Percentiles rank a stretch among this genome's conserved stretches.
phyloP scores from a whole-genome alignment of 2,329 filamentous ascomycete species.

The Zymoseptoria ardabiliae region DNA sequence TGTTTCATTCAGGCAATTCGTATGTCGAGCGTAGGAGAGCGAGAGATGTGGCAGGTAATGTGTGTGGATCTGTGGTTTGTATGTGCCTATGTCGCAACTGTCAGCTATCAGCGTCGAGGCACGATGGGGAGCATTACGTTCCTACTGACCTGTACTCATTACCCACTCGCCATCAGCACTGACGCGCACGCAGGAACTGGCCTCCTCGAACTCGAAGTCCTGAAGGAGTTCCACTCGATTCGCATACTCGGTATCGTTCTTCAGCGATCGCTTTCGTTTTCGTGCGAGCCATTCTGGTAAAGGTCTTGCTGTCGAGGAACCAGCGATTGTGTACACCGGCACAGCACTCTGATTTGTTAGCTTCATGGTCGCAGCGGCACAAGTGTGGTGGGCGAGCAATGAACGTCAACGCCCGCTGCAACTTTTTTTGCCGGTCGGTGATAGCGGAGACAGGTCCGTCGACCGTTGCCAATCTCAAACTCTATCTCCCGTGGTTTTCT shows the following conservation, averaged over 20 bases:
- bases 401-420: not conserved
- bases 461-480: not conserved
- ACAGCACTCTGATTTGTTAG: slow-evolving; percentile 74
- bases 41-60: slow-evolving; percentile 90
- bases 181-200: slow-evolving; percentile 79
- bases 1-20: slow-evolving; percentile 81
- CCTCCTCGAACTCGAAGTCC: slow-evolving; percentile 96
- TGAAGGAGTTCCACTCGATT: slow-evolving; percentile 92
- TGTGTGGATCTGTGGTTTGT: slow-evolving; percentile 83
- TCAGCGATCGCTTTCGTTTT: slow-evolving; percentile 81
- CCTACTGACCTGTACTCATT: slow-evolving; percentile 79
- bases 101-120: slow-evolving; percentile 20
- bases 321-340: slow-evolving; percentile 90
- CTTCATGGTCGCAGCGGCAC: slow-evolving; percentile 52
- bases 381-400: not conserved
- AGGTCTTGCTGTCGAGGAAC: slow-evolving; percentile 76
- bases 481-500: not conserved
- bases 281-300: slow-evolving; percentile 93
- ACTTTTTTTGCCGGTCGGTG: not conserved
- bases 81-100: slow-evolving; percentile 44
- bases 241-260: slow-evolving; percentile 85
- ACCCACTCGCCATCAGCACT: slow-evolving; percentile 97
- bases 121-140: no score
- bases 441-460: not conserved
- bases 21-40: slow-evolving; percentile 89